Evolutionary conservation across 2,329 filamentous ascomycete genomes (phyloP), one percentile per base, ranked within the genome.

Genomic region (Chaetomiaceae sp.): DNA sequence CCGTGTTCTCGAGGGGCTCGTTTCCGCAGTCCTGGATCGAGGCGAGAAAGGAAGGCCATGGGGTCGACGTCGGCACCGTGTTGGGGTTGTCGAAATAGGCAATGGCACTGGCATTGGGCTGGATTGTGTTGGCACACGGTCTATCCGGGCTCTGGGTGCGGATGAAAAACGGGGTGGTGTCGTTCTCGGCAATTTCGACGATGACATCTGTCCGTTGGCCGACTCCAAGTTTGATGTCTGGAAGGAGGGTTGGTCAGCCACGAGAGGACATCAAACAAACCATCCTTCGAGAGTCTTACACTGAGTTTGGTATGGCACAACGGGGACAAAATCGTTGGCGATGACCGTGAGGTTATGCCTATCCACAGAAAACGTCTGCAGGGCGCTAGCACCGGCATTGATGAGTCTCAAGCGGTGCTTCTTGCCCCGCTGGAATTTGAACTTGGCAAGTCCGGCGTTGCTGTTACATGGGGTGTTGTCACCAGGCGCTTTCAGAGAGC

Each of bases 191-290:
- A 4, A 23, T 42, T 30, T 42, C 39, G 39, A 42, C 39, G 13
- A 42, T 42, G 14, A 42, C 39, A 42, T 42, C 39, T 10, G 39
- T 42, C 14, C 39, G 39, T 17, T 42, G 39, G 23, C 39, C 21
- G 21, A 42, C 39, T 16, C 37, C 37, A 16, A 42, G 39, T 16
- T 42, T 42, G 39, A 42, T 6, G 10, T 27, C 25, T 27, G 25
- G 25, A 27, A 10, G 25, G 25, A 7, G 25, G 25, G 6, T 10
- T 27, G 25, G 25, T 27, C 10, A 27, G 10, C 10, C 25, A 27
- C 25, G 6, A 27, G 6, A 27, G 25, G 25, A 10, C 25, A 27
- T 10, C 25, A 27, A 27, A 27, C 6, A 27, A 27, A 10, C 6
- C 10, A 27, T 6, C 25, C 25, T 5, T 8, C 31, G 10, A 8